A percentile compares a stretch with the other conserved stretches of the same genome.
Evolutionary conservation across 495 filamentous ascomycete species (phyloP).

Genomic region (Penicillium longicatenatum): DNA sequence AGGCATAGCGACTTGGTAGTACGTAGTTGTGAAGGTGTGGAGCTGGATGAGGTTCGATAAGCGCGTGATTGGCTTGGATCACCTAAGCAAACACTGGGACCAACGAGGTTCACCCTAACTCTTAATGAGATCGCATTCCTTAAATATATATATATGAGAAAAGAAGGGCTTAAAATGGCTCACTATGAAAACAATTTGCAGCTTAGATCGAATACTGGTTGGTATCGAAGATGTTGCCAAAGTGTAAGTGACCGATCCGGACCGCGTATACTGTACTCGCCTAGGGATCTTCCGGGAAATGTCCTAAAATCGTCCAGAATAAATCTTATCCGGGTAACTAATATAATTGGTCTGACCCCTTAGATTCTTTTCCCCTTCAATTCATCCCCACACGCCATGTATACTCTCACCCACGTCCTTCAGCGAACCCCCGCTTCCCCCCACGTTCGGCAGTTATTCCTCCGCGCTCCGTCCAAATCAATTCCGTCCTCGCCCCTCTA

Average conservation of each 20-base stretch:
- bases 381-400: slow-evolving; percentile 2
- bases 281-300: background rate
- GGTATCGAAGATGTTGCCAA: background rate
- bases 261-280: background rate
- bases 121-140: too few relatives aligned
- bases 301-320: background rate
- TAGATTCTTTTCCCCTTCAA: background rate
- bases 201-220: background rate
- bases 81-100: background rate
- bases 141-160: background rate
- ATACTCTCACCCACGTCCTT: slow-evolving; percentile 8
- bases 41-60: slow-evolving; percentile 10
- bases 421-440: slow-evolving; percentile 23
- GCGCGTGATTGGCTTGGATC: slow-evolving; percentile 4
- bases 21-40: background rate
- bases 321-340: background rate
- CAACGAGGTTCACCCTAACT: background rate
- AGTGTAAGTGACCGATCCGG: too few relatives aligned
- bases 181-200: background rate
- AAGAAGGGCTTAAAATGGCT: background rate
- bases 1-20: slow-evolving; percentile 30
- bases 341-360: background rate
- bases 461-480: slow-evolving; percentile 11
- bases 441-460: slow-evolving; percentile 24
- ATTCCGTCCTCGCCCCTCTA: slow-evolving; percentile 3